Evolutionary conservation across 441 rosid species (phyloP).

Genomic region (Euphorbia celastroides): DNA sequence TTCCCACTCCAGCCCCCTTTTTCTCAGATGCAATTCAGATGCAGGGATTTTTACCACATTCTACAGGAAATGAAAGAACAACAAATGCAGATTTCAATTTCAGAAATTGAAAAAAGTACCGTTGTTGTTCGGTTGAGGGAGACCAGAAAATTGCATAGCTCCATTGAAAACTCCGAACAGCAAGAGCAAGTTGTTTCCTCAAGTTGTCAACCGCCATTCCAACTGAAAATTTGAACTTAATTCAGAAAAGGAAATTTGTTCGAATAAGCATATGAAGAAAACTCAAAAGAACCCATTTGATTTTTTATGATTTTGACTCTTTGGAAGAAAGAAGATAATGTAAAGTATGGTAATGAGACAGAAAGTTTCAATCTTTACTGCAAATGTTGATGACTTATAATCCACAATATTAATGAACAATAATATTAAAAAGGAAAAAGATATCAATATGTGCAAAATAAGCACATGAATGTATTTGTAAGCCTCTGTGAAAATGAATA

Average conservation of each 20-base stretch:
- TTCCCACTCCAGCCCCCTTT: conserved; percentile 69
- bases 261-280: too few species aligned
- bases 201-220: conserved; percentile 53
- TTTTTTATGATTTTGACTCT: too few species aligned
- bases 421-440: conserved; percentile 4
- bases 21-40: conserved; percentile 12
- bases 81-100: neutral
- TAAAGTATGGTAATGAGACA: neutral
- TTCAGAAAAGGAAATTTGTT: neutral
- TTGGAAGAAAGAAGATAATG: too few species aligned
- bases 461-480: neutral
- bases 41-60: neutral
- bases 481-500: neutral
- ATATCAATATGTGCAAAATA: neutral
- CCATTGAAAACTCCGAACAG: conserved; percentile 78
- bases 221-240: conserved; percentile 1
- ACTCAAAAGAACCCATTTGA: too few species aligned
- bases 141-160: conserved; percentile 91
- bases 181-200: conserved; percentile 67
- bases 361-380: neutral
- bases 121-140: conserved; percentile 50
- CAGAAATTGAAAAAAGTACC: conserved; percentile 30
- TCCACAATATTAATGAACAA: neutral
- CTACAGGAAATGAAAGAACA: neutral
- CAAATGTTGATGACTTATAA: neutral